Conservation (phyloP, 345 rosid species). For the Lumnitzera racemosa region DNA sequence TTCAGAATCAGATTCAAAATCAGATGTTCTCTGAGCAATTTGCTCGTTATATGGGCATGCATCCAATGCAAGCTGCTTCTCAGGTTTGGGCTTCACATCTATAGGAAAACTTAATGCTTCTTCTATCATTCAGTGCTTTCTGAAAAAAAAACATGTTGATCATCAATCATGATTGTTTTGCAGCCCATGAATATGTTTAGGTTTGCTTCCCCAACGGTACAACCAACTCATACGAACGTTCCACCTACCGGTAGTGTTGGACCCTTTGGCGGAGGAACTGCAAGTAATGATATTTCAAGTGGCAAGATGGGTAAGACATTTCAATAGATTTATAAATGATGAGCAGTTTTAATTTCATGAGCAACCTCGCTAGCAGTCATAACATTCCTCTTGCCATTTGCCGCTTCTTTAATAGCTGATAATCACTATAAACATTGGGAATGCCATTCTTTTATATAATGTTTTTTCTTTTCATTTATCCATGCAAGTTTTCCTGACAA, state of each 20-base stretch:
- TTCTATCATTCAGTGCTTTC: neutral
- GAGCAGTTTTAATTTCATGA: neutral
- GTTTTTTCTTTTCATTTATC: too few relatives aligned
- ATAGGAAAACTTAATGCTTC: neutral
- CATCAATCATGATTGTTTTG: slow-evolving; percentile 9
- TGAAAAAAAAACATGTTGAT: neutral
- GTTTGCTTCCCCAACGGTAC: slow-evolving; percentile 30
- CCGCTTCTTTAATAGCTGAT: too few relatives aligned
- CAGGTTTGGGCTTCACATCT: slow-evolving; percentile 31
- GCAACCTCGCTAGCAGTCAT: neutral
- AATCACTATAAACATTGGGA: too few relatives aligned
- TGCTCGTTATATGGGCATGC: slow-evolving; percentile 41
- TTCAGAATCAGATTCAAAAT: slow-evolving; percentile 33
- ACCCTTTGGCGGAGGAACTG: slow-evolving; percentile 15
- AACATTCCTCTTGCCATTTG: too few relatives aligned
- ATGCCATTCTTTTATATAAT: too few relatives aligned
- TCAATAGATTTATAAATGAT: neutral
- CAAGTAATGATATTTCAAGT: slow-evolving; percentile 22
- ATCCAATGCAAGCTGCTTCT: slow-evolving; percentile 36
- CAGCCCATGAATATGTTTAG: slow-evolving; percentile 47
- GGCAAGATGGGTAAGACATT: slow-evolving; percentile 18
- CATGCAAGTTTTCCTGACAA: too few relatives aligned
- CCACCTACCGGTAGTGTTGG: slow-evolving; percentile 15
- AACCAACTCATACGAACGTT: slow-evolving; percentile 20
- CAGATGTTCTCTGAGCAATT: slow-evolving; percentile 32